Evolutionary conservation across 768 basidiomycete species (phyloP).

Genomic region (Tephrocybe sp.): DNA sequence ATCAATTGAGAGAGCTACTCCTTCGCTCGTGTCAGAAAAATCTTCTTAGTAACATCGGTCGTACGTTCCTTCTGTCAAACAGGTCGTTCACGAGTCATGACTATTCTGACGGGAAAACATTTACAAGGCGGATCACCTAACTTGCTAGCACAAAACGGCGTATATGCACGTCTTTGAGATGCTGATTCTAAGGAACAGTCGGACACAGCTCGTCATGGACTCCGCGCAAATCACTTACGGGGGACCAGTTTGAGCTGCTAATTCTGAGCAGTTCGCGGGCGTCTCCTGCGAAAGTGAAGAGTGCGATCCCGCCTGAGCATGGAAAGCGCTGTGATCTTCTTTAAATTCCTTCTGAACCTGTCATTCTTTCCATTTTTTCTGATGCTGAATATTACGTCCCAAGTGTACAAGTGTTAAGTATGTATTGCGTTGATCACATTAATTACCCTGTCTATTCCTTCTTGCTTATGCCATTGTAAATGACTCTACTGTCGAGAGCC

Average conservation of each 20-base stretch:
- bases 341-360: too few species aligned
- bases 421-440: too few species aligned
- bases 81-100: neutral
- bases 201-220: neutral
- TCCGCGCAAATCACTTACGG: neutral
- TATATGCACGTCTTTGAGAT: neutral
- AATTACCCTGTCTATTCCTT: too few species aligned
- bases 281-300: too few species aligned
- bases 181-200: neutral
- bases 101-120: neutral
- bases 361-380: too few species aligned
- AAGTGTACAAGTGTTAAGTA: too few species aligned
- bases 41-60: neutral
- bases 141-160: neutral
- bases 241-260: neutral
- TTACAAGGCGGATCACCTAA: neutral
- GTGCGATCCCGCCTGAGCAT: too few species aligned
- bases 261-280: neutral
- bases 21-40: neutral
- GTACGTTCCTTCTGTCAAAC: neutral
- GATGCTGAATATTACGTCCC: too few species aligned
- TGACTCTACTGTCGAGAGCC: too few species aligned
- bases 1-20: neutral
- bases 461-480: too few species aligned
- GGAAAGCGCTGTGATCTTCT: too few species aligned